phyloP scores from a whole-genome alignment of 2,329 filamentous ascomycete species.

The Ophioceras dolichostomum region DNA sequence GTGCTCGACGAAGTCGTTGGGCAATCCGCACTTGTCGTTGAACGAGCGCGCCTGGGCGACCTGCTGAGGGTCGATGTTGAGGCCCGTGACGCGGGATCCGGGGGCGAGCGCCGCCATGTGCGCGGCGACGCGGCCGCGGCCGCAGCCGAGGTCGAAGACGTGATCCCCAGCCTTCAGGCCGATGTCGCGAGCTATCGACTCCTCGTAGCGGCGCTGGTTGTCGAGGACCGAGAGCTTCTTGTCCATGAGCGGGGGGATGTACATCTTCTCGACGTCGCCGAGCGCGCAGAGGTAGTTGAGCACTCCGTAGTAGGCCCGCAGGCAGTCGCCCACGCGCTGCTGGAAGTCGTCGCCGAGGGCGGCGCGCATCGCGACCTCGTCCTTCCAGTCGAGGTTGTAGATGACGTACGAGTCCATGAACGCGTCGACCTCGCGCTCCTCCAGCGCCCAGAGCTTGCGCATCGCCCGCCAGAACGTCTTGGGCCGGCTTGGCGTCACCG shows the following conservation, averaged over 20 bases:
- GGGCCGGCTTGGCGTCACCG: constrained; percentile 17
- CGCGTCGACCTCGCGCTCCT: constrained; percentile 36
- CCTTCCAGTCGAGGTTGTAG: constrained; percentile 42
- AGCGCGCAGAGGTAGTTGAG: constrained; percentile 42
- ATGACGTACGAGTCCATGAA: constrained; percentile 45
- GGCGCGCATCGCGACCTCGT: constrained; percentile 33
- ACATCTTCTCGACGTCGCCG: constrained; percentile 46
- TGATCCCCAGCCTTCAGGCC: constrained; percentile 28
- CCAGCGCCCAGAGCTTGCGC: constrained; percentile 34
- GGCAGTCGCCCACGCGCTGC: constrained; percentile 35
- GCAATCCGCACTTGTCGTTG: constrained; percentile 28
- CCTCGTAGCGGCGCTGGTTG: constrained; percentile 40
- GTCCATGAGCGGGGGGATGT: constrained; percentile 41
- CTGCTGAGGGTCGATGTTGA: constrained; percentile 43
- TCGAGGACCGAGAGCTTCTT: constrained; percentile 33
- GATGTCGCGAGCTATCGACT: constrained; percentile 33
- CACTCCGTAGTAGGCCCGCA: constrained; percentile 39
- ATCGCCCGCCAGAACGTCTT: constrained; percentile 37
- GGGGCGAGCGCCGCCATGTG: constrained; percentile 34
- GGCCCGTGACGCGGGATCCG: constrained; percentile 33
- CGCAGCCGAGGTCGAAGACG: constrained; percentile 39
- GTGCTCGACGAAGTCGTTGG: constrained; percentile 33
- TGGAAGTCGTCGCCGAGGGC: constrained; percentile 35
- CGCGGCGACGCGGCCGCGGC: constrained; percentile 38
- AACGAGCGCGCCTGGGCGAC: constrained; percentile 30